Conservation (phyloP, 2,329 filamentous ascomycete species). For the Ophiobolus disseminans region DNA sequence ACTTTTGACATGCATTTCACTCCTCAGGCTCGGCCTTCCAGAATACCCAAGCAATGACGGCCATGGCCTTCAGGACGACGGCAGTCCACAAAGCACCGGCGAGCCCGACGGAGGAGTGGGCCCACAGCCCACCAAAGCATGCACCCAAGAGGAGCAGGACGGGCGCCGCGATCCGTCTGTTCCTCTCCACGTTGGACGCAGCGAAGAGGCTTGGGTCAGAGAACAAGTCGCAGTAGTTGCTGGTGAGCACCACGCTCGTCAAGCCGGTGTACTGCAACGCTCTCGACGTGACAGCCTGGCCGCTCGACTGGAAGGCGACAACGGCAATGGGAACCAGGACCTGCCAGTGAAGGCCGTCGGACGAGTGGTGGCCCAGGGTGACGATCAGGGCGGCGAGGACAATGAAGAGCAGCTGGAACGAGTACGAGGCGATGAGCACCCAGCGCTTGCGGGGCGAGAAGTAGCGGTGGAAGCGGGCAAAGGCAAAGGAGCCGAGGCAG, state of each 20-base stretch:
- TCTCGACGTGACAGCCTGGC: constrained; percentile 77
- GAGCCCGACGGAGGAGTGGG: constrained; percentile 60
- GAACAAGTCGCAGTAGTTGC: constrained; percentile 81
- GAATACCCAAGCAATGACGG: constrained; percentile 51
- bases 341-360: constrained; percentile 52
- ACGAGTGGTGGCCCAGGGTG: constrained; percentile 47
- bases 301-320: constrained; percentile 78
- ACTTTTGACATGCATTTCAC: no score
- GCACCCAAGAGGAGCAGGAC: constrained; percentile 62
- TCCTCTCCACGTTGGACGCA: constrained; percentile 59
- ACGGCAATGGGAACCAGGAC: constrained; percentile 72
- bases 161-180: constrained; percentile 60
- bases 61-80: constrained; percentile 48
- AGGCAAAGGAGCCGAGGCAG: constrained; percentile 74
- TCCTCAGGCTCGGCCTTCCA: constrained; percentile 48
- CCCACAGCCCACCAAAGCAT: constrained; percentile 62
- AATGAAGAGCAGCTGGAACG: constrained; percentile 52
- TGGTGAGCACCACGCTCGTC: constrained; percentile 81
- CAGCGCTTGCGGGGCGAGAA: constrained; percentile 69
- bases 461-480: constrained; percentile 70
- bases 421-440: constrained; percentile 63
- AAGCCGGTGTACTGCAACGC: constrained; percentile 73
- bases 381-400: constrained; percentile 53
- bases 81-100: constrained; percentile 60
- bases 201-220: constrained; percentile 65